Conservation (phyloP, 768 basidiomycete species). For the Termitomyces sp. region DNA sequence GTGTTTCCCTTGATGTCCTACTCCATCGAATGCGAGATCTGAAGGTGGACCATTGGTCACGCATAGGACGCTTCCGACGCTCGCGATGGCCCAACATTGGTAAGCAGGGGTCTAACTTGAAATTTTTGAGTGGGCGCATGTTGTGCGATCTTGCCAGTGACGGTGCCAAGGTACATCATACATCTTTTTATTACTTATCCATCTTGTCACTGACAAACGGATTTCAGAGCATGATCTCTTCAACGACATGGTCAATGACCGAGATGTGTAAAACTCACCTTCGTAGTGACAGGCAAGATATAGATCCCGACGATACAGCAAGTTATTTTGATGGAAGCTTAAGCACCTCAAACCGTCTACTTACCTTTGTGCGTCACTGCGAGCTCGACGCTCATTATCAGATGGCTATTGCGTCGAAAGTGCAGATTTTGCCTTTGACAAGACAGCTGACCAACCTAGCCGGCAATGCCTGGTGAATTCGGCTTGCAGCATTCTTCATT, state of each 20-base stretch:
- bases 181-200: slow-evolving; percentile 9
- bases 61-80: slow-evolving; percentile 85
- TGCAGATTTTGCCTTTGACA: slow-evolving; percentile 90
- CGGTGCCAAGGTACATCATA: slow-evolving; percentile 81
- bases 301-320: slow-evolving; percentile 93
- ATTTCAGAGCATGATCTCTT: slow-evolving; percentile 86
- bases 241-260: slow-evolving; percentile 96
- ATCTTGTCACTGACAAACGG: not conserved
- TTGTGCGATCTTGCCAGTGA: slow-evolving; percentile 93
- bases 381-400: slow-evolving; percentile 96
- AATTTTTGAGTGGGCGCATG: slow-evolving; percentile 79
- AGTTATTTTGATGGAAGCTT: slow-evolving; percentile 84
- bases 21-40: slow-evolving; percentile 88
- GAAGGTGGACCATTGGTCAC: slow-evolving; percentile 91
- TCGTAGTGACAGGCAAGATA: slow-evolving; percentile 82
- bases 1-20: slow-evolving; percentile 84
- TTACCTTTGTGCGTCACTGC: slow-evolving; percentile 90
- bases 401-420: slow-evolving; percentile 93
- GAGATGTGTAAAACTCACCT: slow-evolving; percentile 96
- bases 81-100: slow-evolving; percentile 79
- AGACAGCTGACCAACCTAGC: slow-evolving; percentile 93
- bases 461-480: slow-evolving; percentile 87
- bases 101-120: slow-evolving; percentile 78
- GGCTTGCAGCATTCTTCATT: not conserved
- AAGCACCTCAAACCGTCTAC: slow-evolving; percentile 66